These are phyloP conservation scores for Populus hybrid DNA, from an alignment of 441 rosid species.

Conservation along the genomic window DNA sequence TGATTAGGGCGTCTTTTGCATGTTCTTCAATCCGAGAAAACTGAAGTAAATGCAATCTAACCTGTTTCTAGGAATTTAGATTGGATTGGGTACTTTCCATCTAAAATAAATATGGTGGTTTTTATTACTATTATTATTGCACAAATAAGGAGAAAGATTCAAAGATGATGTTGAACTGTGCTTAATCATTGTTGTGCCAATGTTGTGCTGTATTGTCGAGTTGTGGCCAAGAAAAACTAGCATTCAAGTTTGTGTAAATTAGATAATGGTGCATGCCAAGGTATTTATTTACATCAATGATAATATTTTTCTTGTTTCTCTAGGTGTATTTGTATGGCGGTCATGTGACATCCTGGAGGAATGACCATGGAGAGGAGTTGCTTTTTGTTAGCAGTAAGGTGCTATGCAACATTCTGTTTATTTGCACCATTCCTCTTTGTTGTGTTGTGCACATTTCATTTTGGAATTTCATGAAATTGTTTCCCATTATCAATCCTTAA, in stretches of 20 bases:
- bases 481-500: neutral
- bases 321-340: constrained; percentile 92
- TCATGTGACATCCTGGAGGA: constrained; percentile 92
- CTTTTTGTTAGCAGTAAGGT: constrained; percentile 82
- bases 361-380: constrained; percentile 73
- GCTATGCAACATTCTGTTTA: neutral
- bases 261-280: too few species aligned
- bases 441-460: neutral
- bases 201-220: too few species aligned
- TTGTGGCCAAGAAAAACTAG: neutral
- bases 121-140: too few species aligned
- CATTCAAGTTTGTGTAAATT: neutral
- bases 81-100: too few species aligned
- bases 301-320: constrained; percentile 5
- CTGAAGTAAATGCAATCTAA: too few species aligned
- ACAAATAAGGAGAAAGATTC: too few species aligned
- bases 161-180: too few species aligned
- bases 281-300: too few species aligned
- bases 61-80: too few species aligned
- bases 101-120: too few species aligned
- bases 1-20: too few species aligned
- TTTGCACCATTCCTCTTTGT: neutral
- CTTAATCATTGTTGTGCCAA: neutral
- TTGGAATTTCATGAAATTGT: neutral
- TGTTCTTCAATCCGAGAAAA: too few species aligned